These are phyloP conservation scores for Yamadazyma takamatsuzukensis DNA, from an alignment of 805 yeast genomes.

Conservation along the genomic window DNA sequence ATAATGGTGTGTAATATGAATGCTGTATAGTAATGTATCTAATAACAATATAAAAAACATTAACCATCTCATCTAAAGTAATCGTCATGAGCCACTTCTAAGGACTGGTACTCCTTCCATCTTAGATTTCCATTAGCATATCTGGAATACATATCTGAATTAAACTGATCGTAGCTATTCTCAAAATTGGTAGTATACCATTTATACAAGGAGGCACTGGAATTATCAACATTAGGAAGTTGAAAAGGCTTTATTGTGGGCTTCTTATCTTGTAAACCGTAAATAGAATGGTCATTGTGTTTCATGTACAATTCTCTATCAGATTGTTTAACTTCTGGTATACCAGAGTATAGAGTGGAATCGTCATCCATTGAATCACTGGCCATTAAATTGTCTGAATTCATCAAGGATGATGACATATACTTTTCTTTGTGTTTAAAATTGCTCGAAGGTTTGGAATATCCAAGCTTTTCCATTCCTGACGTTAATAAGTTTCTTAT, in stretches of 20 bases:
- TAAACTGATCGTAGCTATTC: slow-evolving; percentile 1
- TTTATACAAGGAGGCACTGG: slow-evolving; percentile 4
- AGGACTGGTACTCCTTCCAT: too few species aligned
- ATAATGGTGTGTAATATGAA: too few species aligned
- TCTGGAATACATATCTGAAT: slow-evolving; percentile 2
- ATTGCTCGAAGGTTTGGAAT: slow-evolving; percentile 3
- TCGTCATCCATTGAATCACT: not conserved
- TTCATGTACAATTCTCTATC: slow-evolving; percentile 4
- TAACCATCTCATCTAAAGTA: slow-evolving; percentile 10
- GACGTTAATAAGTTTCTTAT: slow-evolving; percentile 12
- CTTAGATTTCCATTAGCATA: slow-evolving; percentile 5
- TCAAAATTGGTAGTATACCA: slow-evolving; percentile 5
- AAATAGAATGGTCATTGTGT: slow-evolving; percentile 1
- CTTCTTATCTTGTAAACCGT: slow-evolving; percentile 1
- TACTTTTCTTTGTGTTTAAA: not conserved
- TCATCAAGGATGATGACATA: not conserved
- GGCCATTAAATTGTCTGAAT: not conserved
- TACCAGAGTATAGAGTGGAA: slow-evolving; percentile 1
- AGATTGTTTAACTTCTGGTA: slow-evolving; percentile 2
- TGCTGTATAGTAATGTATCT: too few species aligned
- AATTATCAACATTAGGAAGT: not conserved
- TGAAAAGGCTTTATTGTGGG: not conserved
- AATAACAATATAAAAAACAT: too few species aligned
- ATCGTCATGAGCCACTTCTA: slow-evolving; percentile 13
- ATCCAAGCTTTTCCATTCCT: slow-evolving; percentile 16